phyloP scores from a whole-genome alignment of 495 filamentous ascomycete species.

The Pseudevernia furfuracea region DNA sequence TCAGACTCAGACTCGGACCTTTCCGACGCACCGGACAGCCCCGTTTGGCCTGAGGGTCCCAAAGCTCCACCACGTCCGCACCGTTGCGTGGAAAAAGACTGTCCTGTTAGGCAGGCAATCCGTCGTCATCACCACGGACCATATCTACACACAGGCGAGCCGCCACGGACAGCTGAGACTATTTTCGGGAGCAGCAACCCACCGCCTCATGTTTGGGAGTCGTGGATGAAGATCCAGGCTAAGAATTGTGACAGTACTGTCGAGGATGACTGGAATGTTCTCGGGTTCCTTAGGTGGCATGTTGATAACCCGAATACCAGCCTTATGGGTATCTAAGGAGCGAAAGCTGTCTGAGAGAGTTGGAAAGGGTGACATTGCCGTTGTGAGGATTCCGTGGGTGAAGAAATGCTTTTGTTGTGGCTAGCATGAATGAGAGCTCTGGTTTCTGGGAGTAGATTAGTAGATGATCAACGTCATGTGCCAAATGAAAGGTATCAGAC shows the following conservation, averaged over 20 bases:
- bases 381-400: too few species aligned
- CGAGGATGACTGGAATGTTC: background rate
- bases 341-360: background rate
- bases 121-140: background rate
- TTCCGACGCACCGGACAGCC: background rate
- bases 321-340: too few species aligned
- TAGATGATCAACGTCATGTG: too few species aligned
- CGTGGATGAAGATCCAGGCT: background rate
- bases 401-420: too few species aligned
- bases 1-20: background rate
- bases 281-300: background rate
- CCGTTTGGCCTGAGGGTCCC: background rate
- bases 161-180: background rate
- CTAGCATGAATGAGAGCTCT: too few species aligned
- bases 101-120: background rate
- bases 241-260: background rate
- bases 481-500: too few species aligned
- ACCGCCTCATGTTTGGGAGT: conserved; percentile 1
- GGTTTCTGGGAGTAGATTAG: too few species aligned
- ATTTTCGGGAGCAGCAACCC: background rate
- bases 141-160: background rate
- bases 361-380: too few species aligned
- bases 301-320: background rate
- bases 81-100: background rate
- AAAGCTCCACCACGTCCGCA: background rate